Base-by-base conservation (phyloP, 1,284 basidiomycete genomes). In the Ustilago nuda region DNA sequence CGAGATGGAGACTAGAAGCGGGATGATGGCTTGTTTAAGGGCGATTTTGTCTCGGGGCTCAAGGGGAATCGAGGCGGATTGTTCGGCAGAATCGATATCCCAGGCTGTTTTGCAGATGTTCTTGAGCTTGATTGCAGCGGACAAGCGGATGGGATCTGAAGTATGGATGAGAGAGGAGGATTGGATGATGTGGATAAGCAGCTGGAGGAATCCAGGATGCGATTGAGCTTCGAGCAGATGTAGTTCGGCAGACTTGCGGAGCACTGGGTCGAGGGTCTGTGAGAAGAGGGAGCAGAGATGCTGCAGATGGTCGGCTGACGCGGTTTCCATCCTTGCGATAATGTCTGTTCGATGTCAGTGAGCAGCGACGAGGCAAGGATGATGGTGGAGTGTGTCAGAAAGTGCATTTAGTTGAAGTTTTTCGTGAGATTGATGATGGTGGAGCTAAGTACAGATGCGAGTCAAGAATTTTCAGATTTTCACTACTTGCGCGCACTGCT, bases 1-100 rank as follows among this genome's bases (percentile, higher is more conserved):
- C n/a, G 73, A 68, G 46, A 96, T 88, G 33, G 90, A 87, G 62
- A 95, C 90, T 91, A 96, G 94, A 30, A 93, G 91, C 5, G 92
- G 91, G 2, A 95, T 90, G 59, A 95, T 89, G 78, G 91, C 89
- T 7, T 89, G 87, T 74, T 92, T 90, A 58, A 95, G 87, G 0
- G 89, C 85, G 6, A 87, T 86, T 83, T 94, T 92, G 89, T 95
- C 92, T 23, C 68, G 46, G 3, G 54, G 46, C 4, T 56, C 33
- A 46, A 76, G 41, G 48, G 60, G 43, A 2, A 50, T 55, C 4
- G 64, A 48, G 1, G 57, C 61, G 13, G 61, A 57, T 32, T 82
- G 75, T 57, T 82, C 71, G 36, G 68, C 72, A 2, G 73, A 61
- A 45, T 84, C 77, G 3, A 65, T 66, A 33, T 82, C 79, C 84